These are phyloP conservation scores for Didymella sp. DNA, from an alignment of 2,329 filamentous ascomycete species.

Conservation along the genomic window DNA sequence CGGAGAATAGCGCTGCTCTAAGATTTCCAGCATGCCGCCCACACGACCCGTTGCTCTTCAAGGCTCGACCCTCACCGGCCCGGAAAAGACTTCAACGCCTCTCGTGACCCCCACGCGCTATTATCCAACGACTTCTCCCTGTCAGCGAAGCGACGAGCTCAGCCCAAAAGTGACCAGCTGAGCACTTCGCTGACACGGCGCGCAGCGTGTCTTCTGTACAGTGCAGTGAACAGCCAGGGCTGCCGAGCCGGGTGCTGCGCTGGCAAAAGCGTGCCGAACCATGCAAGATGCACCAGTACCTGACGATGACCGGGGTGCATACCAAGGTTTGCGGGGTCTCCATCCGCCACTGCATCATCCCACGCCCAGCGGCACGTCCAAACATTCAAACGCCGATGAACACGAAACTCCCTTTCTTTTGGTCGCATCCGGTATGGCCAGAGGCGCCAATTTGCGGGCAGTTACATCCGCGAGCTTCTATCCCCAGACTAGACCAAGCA, in stretches of 20 bases:
- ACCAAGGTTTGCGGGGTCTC: conserved; percentile 38
- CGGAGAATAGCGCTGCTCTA: conserved; percentile 17
- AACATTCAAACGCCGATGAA: conserved; percentile 46
- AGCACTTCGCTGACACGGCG: not conserved
- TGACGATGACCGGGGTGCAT: conserved; percentile 38
- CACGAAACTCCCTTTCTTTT: conserved; percentile 16
- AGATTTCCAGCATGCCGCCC: conserved; percentile 16
- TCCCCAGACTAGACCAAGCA: conserved; percentile 24
- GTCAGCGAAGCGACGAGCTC: conserved; percentile 10
- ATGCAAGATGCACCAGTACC: conserved; percentile 38
- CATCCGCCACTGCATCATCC: conserved; percentile 40
- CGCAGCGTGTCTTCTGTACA: conserved; percentile 7
- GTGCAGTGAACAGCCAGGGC: conserved; percentile 16
- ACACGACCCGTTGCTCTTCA: conserved; percentile 20
- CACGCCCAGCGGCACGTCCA: conserved; percentile 36
- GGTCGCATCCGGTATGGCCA: conserved; percentile 15
- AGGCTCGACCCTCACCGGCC: conserved; percentile 20
- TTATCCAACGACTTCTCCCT: conserved; percentile 39
- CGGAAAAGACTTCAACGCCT: conserved; percentile 20
- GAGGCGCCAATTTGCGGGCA: conserved; percentile 25
- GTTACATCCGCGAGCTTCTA: conserved; percentile 26
- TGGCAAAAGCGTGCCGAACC: conserved; percentile 23
- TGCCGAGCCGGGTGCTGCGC: conserved; percentile 23
- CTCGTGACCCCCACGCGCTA: conserved; percentile 47
- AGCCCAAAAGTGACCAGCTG: conserved; percentile 3